Evolutionary conservation across 345 rosid genomes (phyloP), one percentile per base, ranked within the genome.

Genomic region (Brassica incana): DNA sequence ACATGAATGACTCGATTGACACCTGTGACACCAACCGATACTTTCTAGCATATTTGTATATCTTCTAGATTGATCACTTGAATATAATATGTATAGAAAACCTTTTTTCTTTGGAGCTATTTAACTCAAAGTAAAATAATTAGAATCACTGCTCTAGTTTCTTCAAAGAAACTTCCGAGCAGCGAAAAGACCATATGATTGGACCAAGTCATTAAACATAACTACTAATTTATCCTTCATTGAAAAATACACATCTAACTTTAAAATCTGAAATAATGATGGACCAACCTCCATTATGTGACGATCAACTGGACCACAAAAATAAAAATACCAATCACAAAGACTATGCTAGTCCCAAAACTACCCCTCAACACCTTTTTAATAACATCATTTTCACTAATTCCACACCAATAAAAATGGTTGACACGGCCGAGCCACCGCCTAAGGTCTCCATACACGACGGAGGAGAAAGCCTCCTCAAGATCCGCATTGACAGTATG

Each of bases 401-500:
- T 18, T 43, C 18, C 70, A 50, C 25, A 74, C 68, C 76, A 64
- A 40, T 1, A 40, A 52, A 38, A 52, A 80, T 80, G 82, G 65
- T 48, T 23, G 45, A 67, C 25, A 3, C 48, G 43, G 59, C 8
- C 29, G 76, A 74, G 16, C 65, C 29, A 69, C 72, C 36, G 36
- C 15, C 56, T 15, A 15, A 63, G 16, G n/a, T 43, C 64, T 67
- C 65, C 63, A 35, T 54, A 3, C n/a, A 66, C 1, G 65, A 58
- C 18, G 75, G 43, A 25, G 71, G 66, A 77, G 78, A 81, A 7
- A 54, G 61, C 15, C 71, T 72, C 8, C 23, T 77, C 66, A 77
- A 33, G 50, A 79, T 74, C 64, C 80, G 40, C 63, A 73, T 82
- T 67, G 61, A 78, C 0, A 65, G 1, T 10, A 83, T 83, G 85